A percentile compares a stretch with the other conserved stretches of the same genome.
phyloP scores from a whole-genome alignment of 768 basidiomycete genomes.

The Leccinellum luteum region DNA sequence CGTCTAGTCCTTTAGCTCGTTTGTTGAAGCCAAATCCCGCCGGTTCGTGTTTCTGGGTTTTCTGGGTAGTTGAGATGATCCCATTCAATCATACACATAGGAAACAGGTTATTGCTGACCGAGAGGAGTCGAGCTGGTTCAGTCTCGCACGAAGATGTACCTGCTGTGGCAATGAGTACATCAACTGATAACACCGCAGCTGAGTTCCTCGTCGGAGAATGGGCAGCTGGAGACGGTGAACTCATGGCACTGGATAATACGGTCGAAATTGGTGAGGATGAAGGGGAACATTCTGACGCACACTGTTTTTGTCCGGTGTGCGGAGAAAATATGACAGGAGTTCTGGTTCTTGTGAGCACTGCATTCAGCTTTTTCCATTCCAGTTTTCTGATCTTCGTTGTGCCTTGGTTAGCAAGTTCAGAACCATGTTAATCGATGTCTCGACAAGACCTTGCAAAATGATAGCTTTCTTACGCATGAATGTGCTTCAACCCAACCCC shows the following conservation, averaged over 20 bases:
- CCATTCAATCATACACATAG: slow-evolving; percentile 5
- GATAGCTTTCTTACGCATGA: background rate
- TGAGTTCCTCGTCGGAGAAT: slow-evolving; percentile 45
- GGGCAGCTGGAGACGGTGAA: slow-evolving; percentile 78
- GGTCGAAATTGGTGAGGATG: slow-evolving; percentile 21
- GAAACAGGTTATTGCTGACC: background rate
- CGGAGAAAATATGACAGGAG: slow-evolving; percentile 8
- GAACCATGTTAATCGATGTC: slow-evolving; percentile 57
- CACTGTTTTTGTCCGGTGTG: slow-evolving; percentile 28
- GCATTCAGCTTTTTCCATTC: slow-evolving; percentile 20
- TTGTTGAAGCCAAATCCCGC: slow-evolving; percentile 7
- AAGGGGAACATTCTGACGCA: slow-evolving; percentile 13
- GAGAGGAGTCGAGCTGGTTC: background rate
- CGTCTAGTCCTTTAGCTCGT: slow-evolving; percentile 20
- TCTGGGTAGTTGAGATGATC: background rate
- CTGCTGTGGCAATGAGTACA: background rate
- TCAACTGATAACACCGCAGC: background rate
- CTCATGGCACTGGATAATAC: slow-evolving; percentile 32
- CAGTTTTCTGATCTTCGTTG: background rate
- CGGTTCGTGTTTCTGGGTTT: slow-evolving; percentile 14
- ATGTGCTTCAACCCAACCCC: background rate
- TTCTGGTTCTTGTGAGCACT: slow-evolving; percentile 19
- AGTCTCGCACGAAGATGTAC: background rate
- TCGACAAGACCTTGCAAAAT: slow-evolving; percentile 35
- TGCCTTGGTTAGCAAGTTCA: slow-evolving; percentile 41